These are phyloP conservation scores for Pichia sp. DNA, from an alignment of 1,139 yeast genomes.

Conservation along the genomic window DNA sequence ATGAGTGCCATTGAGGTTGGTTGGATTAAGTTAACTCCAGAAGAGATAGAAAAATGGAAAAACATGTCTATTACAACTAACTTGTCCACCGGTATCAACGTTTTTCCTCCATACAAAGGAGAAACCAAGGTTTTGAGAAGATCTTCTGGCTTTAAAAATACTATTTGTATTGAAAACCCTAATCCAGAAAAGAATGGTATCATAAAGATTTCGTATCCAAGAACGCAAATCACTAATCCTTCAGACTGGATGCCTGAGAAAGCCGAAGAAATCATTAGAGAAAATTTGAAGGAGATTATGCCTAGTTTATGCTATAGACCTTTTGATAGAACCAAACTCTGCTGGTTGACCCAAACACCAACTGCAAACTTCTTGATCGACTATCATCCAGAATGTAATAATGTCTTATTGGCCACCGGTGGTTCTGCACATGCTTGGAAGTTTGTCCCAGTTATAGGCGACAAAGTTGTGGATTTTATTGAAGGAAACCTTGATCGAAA, in stretches of 20 bases:
- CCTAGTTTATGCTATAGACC: slow-evolving; percentile 25
- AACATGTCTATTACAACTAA: slow-evolving; percentile 25
- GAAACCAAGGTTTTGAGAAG: slow-evolving; percentile 24
- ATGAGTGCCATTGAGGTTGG: slow-evolving; percentile 26
- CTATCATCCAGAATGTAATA: slow-evolving; percentile 23
- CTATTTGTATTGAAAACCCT: slow-evolving; percentile 34
- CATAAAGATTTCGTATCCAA: slow-evolving; percentile 13
- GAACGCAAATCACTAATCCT: slow-evolving; percentile 20
- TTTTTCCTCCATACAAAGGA: slow-evolving; percentile 27
- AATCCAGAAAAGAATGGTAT: slow-evolving; percentile 15
- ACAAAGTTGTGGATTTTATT: slow-evolving; percentile 19
- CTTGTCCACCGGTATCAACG: slow-evolving; percentile 25
- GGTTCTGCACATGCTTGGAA: slow-evolving; percentile 40
- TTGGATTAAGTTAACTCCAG: slow-evolving; percentile 22
- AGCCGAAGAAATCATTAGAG: slow-evolving; percentile 25
- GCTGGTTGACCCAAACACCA: slow-evolving; percentile 31
- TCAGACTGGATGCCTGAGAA: slow-evolving; percentile 26
- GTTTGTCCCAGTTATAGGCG: slow-evolving; percentile 37
- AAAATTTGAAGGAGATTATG: slow-evolving; percentile 21
- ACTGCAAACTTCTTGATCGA: slow-evolving; percentile 28
- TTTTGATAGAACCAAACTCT: slow-evolving; percentile 25
- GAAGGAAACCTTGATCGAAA: slow-evolving; percentile 14
- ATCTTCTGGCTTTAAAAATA: slow-evolving; percentile 26
- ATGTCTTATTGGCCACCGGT: slow-evolving; percentile 29
- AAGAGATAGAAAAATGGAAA: slow-evolving; percentile 23